Percentiles rank a stretch among this genome's conserved stretches.
These are phyloP conservation scores for Punica granatum DNA, from an alignment of 345 rosid genomes.

Conservation along the genomic window DNA sequence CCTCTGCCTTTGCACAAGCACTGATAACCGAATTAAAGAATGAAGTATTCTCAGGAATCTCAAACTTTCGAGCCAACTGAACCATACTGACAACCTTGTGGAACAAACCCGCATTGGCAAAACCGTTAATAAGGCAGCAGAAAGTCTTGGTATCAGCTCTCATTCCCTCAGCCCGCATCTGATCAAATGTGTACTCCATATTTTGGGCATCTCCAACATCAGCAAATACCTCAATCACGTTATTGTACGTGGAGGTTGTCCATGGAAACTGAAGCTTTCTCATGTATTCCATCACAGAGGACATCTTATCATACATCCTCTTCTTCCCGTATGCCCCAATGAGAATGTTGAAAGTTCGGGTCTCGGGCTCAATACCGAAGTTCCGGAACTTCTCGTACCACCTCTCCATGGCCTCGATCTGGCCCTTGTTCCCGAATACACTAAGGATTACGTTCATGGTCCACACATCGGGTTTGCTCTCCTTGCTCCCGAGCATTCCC, in stretches of 20 bases:
- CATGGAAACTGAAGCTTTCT: constrained; percentile 80
- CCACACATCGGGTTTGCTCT: constrained; percentile 87
- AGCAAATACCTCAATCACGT: constrained; percentile 83
- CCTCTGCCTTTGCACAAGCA: constrained; percentile 73
- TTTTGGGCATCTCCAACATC: constrained; percentile 80
- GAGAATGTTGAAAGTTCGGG: constrained; percentile 73
- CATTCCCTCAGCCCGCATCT: constrained; percentile 81
- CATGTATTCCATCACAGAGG: constrained; percentile 93
- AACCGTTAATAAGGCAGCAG: constrained; percentile 75
- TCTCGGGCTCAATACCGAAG: constrained; percentile 81
- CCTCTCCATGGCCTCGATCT: constrained; percentile 76
- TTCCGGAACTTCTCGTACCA: constrained; percentile 86
- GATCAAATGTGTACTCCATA: constrained; percentile 80
- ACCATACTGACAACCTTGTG: constrained; percentile 71
- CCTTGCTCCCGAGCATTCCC: constrained; percentile 55
- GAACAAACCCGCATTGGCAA: constrained; percentile 71
- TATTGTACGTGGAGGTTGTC: constrained; percentile 88
- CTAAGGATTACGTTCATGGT: constrained; percentile 78
- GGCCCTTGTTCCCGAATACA: constrained; percentile 79
- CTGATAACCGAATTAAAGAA: constrained; percentile 66
- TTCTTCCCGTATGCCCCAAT: constrained; percentile 89
- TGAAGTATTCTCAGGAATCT: constrained; percentile 62
- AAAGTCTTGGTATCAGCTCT: constrained; percentile 84
- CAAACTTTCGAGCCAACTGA: constrained; percentile 62
- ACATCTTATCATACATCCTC: constrained; percentile 85